Evolutionary conservation across 108 stramenopile species (phyloP).

Genomic region (Chaetoceros tenuissimus): DNA sequence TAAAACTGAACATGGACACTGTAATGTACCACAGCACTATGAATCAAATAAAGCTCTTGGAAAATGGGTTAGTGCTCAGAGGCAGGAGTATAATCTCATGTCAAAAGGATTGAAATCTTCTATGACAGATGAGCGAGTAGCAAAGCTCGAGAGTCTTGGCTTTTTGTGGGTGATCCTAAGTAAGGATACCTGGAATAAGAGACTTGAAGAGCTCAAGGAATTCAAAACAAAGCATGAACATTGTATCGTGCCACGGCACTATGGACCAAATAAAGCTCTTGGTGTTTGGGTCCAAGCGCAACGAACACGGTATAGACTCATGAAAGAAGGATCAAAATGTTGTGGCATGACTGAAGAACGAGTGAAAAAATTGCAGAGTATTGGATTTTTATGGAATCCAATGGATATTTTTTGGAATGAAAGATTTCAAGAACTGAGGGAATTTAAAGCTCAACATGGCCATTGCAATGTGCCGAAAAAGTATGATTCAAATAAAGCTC

Average conservation of each 20-base stretch:
- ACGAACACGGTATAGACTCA: neutral
- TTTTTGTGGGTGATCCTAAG: too few relatives aligned
- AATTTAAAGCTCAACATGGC: neutral
- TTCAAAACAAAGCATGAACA: neutral
- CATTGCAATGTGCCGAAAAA: neutral
- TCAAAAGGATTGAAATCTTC: conserved; percentile 8
- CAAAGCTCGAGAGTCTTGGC: too few relatives aligned
- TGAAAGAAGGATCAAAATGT: too few relatives aligned
- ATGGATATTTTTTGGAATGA: too few relatives aligned
- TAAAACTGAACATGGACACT: neutral
- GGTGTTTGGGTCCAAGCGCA: neutral
- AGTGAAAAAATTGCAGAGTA: neutral
- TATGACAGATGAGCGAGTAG: too few relatives aligned
- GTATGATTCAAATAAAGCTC: neutral
- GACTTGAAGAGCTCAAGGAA: too few relatives aligned
- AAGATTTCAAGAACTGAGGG: neutral
- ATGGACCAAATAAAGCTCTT: too few relatives aligned
- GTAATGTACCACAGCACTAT: neutral
- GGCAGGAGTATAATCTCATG: neutral
- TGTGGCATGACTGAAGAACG: neutral
- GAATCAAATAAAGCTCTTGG: neutral
- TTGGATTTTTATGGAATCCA: too few relatives aligned
- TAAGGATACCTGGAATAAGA: too few relatives aligned
- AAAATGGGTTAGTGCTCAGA: neutral
- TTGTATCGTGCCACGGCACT: neutral